Conservation (phyloP, 139 green algal species). For the Ostreobium quekettii region DNA sequence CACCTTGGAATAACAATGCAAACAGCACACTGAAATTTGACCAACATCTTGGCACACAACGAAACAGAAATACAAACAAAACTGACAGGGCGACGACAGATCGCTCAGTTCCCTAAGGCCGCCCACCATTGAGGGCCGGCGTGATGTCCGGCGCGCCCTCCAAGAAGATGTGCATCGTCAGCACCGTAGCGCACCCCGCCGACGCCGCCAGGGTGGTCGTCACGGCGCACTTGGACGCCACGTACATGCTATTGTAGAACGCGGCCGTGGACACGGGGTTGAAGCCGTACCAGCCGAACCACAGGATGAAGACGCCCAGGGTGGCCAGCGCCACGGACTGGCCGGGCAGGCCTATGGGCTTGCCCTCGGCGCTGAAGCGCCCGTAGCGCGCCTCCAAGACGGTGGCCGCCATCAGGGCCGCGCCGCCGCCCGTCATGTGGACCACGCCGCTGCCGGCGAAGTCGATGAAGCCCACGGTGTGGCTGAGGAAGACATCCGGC, state of each 20-base stretch:
- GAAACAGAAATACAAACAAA: no score
- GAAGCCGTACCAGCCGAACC: conserved; percentile 90
- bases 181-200: conserved; percentile 39
- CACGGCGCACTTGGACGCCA: conserved; percentile 45
- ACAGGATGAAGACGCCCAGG: conserved; percentile 61
- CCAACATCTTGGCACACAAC: no score
- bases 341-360: conserved; percentile 31
- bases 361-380: conserved; percentile 68
- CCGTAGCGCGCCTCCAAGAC: conserved; percentile 85
- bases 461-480: conserved; percentile 55
- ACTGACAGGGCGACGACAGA: no score
- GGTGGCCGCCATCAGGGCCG: conserved; percentile 64
- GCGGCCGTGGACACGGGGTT: conserved; percentile 62
- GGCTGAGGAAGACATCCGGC: not conserved
- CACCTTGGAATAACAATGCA: no score
- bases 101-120: no score
- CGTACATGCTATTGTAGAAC: conserved; percentile 32
- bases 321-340: conserved; percentile 28
- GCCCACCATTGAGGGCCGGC: conserved; percentile 9
- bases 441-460: conserved; percentile 65
- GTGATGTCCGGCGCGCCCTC: conserved; percentile 2
- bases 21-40: no score
- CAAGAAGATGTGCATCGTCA: conserved; percentile 33
- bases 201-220: conserved; percentile 70
- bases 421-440: conserved; percentile 73